phyloP scores from a whole-genome alignment of 2,329 filamentous ascomycete genomes.

The Diaporthe sp. region DNA sequence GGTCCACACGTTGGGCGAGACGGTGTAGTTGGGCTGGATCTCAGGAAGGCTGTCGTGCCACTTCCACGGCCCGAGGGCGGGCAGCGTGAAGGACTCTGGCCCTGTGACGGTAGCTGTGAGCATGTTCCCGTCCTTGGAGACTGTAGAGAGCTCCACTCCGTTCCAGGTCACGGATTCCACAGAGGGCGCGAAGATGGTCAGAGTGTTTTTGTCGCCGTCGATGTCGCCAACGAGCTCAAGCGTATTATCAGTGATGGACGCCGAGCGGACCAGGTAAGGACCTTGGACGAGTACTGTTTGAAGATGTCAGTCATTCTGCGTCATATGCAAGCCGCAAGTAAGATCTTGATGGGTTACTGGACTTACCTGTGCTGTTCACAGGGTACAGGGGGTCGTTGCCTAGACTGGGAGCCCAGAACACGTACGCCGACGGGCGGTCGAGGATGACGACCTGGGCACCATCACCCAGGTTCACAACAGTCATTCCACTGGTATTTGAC shows the following conservation, averaged over 20 bases:
- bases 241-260: conserved; percentile 46
- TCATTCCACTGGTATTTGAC: conserved; percentile 59
- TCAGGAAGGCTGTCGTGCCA: conserved; percentile 61
- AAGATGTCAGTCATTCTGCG: not conserved
- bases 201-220: conserved; percentile 47
- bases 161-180: conserved; percentile 63
- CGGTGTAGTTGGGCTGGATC: conserved; percentile 53
- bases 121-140: conserved; percentile 41
- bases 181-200: conserved; percentile 60
- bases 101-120: conserved; percentile 43
- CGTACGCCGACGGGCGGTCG: conserved; percentile 64
- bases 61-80: conserved; percentile 57
- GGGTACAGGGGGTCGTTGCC: conserved; percentile 57
- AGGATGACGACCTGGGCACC: conserved; percentile 61
- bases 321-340: too few species aligned
- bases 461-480: conserved; percentile 57
- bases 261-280: conserved; percentile 62
- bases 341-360: not conserved
- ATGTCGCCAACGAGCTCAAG: conserved; percentile 58
- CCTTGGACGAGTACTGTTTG: conserved; percentile 60
- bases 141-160: conserved; percentile 48
- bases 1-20: conserved; percentile 55
- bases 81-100: conserved; percentile 47
- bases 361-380: conserved; percentile 56
- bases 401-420: conserved; percentile 65